Conservation (phyloP, 169 alveolate species). For the Plasmodium ovale region DNA sequence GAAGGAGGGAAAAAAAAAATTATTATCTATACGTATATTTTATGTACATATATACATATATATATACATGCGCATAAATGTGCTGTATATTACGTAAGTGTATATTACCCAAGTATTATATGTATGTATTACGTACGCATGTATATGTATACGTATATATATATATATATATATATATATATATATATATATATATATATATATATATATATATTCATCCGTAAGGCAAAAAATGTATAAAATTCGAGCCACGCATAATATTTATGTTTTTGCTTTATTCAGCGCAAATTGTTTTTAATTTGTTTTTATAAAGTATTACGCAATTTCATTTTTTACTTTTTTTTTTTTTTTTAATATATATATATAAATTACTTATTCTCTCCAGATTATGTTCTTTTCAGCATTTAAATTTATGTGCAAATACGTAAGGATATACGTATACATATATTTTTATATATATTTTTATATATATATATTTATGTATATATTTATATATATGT, state of each 20-base stretch:
- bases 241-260: neutral
- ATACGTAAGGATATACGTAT: neutral
- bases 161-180: neutral
- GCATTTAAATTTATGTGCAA: neutral
- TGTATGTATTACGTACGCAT: too few relatives aligned
- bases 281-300: slow-evolving; percentile 1
- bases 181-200: neutral
- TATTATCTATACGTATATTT: neutral
- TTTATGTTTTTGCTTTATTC: slow-evolving; percentile 10
- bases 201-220: neutral
- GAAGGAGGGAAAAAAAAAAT: neutral
- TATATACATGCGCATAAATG: neutral
- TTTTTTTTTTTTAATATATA: slow-evolving; percentile 1
- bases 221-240: neutral
- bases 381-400: slow-evolving; percentile 51
- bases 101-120: too few relatives aligned
- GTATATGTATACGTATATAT: slow-evolving; percentile 1
- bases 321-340: neutral
- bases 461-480: neutral
- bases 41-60: slow-evolving; percentile 18
- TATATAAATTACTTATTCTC: slow-evolving; percentile 16
- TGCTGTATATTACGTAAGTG: neutral
- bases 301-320: neutral
- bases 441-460: neutral
- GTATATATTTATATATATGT: neutral